Evolutionary conservation across 169 alveolate genomes (phyloP), one percentile per base, ranked within the genome.

Genomic region (Theileria luwenshuni): DNA sequence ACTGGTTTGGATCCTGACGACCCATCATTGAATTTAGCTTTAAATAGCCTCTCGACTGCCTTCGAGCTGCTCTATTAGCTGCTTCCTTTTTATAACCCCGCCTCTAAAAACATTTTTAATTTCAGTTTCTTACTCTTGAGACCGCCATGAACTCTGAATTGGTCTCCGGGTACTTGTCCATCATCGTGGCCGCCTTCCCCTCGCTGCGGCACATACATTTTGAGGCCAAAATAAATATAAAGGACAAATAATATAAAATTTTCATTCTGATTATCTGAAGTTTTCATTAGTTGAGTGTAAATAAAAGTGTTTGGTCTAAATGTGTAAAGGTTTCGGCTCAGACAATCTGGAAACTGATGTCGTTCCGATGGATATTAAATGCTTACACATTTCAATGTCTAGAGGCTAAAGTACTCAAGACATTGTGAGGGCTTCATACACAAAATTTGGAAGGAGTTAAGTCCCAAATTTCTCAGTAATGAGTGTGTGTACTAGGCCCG

Each of bases 171-270:
- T 28, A 28, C 38, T 6, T 56, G 38, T 41, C 65, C 30, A 21
- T 17, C 21, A 56, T 28, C 45, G 47, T 41, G 3, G 25, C 43
- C 23, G 65, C 32, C 65, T 56, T 51, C 2, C 28, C 61, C 23
- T 51, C 65, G 45, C 23, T 56, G 10, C 65, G 65, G 45, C 65
- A 56, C 21, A 56, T 23, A 19, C 65, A 15, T 27, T 56, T 56
- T 25, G 3, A 21, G 15, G 15, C 30, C 5, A 56, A n/a, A 21
- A 56, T 17, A 21, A 10, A 21, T 56, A 56, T 17, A 56, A 56
- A 27, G 15, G 65, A 56, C 17, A 56, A 43, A 56, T 27, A 56
- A 21, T 56, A 28, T 56, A 56, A 56, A 56, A 56, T 56, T 43
- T 56, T 56, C 65, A 56, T 56, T 56, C 30, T 56, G 41, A 28